phyloP scores from a whole-genome alignment of 2,329 filamentous ascomycete species.

The Venturia oleaginea region DNA sequence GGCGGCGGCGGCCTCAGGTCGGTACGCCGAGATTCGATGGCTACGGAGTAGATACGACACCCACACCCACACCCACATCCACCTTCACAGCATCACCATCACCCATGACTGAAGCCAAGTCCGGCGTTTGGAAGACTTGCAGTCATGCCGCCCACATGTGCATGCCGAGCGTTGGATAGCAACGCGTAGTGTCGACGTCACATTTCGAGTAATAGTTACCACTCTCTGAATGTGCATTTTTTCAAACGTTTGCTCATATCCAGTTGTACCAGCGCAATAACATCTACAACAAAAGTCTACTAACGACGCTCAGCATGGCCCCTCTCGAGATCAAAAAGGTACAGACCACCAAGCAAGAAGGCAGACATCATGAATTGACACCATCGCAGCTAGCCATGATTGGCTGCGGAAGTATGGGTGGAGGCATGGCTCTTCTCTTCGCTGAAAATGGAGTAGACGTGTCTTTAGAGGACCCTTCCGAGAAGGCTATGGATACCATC shows the following conservation, averaged over 20 bases:
- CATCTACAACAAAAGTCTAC: background rate
- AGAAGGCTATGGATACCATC: constrained; percentile 38
- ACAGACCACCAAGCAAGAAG: background rate
- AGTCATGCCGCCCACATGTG: no score
- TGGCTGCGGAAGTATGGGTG: constrained; percentile 52
- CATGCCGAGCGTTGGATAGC: background rate
- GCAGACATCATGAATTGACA: background rate
- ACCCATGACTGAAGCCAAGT: no score
- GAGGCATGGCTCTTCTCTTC: constrained; percentile 49
- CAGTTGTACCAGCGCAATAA: background rate
- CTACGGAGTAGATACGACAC: no score
- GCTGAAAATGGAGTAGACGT: constrained; percentile 48
- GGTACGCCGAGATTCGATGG: no score
- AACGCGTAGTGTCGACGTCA: constrained; percentile 3
- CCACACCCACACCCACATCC: no score
- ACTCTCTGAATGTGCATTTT: background rate
- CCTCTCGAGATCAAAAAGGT: constrained; percentile 7
- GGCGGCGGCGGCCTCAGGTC: no score
- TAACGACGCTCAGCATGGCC: background rate
- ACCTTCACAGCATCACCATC: no score
- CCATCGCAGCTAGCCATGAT: constrained; percentile 43
- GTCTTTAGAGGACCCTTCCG: constrained; percentile 45
- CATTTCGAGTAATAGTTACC: background rate
- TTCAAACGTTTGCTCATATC: background rate
- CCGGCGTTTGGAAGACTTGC: no score